A percentile compares a stretch with the other conserved stretches of the same genome.
These are phyloP conservation scores for Colletotrichum sp. DNA, from an alignment of 2,329 filamentous ascomycete species.

Conservation along the genomic window DNA sequence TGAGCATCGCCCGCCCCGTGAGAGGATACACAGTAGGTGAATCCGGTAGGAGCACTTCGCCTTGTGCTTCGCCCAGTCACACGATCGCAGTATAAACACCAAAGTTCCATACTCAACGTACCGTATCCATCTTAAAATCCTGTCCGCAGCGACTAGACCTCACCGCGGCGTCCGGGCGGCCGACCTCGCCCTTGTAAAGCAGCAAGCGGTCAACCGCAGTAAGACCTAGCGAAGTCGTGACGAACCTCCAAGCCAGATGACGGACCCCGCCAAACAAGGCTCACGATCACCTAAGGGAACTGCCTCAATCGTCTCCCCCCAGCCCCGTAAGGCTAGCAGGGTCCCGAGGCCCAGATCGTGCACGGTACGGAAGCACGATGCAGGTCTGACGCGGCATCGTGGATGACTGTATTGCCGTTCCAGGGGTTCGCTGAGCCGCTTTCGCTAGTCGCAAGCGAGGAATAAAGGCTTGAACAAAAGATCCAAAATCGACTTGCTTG, in stretches of 20 bases:
- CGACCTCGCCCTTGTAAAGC: neutral
- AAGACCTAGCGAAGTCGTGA: neutral
- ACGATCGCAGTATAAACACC: neutral
- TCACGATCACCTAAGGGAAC: neutral
- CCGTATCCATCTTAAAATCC: neutral
- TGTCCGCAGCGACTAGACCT: neutral
- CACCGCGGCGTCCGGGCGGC: no score
- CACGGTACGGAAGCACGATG: neutral
- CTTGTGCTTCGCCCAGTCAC: neutral
- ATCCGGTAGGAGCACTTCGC: neutral
- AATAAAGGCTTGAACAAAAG: neutral
- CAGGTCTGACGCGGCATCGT: neutral
- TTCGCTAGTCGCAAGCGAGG: neutral
- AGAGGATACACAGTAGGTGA: neutral
- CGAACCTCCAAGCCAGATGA: neutral
- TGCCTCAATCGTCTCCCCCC: fast-evolving
- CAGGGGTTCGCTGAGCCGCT: neutral
- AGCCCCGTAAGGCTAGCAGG: neutral
- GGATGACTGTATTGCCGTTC: neutral
- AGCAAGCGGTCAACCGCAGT: neutral
- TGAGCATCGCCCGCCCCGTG: neutral
- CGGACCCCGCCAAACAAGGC: neutral
- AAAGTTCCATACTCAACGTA: neutral
- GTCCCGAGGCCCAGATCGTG: neutral
- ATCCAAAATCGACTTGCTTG: neutral